Base-by-base conservation (phyloP, 345 rosid species). In the Brassica carinata region DNA sequence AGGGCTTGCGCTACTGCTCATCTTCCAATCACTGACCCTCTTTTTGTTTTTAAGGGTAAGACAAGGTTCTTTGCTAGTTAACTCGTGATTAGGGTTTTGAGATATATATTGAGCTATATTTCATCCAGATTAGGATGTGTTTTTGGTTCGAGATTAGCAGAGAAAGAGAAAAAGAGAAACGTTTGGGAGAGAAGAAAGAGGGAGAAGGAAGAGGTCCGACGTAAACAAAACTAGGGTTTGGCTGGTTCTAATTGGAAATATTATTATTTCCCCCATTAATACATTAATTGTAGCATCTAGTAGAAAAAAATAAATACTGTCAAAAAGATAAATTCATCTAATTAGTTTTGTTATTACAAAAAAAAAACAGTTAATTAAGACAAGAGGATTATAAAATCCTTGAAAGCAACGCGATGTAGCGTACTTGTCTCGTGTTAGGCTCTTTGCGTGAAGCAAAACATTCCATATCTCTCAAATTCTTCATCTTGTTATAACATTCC, bases 361-460 rank as follows among this genome's bases (percentile, higher is more conserved):
- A 48, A 48, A 19, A 48, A 19, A 36, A 38, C 19, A 30, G 74
- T 79, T 66, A 72, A 72, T 23, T 59, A 23, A 59, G 73, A 67
- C 69, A 61, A 55, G 69, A 15, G 30, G n/a, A 27, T 23, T 57
- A 55, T 55, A 19, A 58, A 58, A 58, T 18, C 78, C 73, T 76
- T 86, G 58, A 88, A 91, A 90, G 99, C 94, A 85, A 91, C 91
- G 99, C 98, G 93, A 90, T 81, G 82, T 85, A 89, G 91, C 92
- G 92, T 89, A 90, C 77, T 85, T 76, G 79, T 81, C 83, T 81
- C 88, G 67, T 77, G 81, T 81, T 87, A 84, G 89, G 95, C 94
- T 85, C 91, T 86, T 94, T 92, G 98, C 98, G 98, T 94, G 94
- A 94, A 94, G 97, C 94, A 92, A 94, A 87, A 88, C 97, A 89